Conservation (phyloP, 495 filamentous ascomycete genomes). For the Penicillium atrosanguineum region DNA sequence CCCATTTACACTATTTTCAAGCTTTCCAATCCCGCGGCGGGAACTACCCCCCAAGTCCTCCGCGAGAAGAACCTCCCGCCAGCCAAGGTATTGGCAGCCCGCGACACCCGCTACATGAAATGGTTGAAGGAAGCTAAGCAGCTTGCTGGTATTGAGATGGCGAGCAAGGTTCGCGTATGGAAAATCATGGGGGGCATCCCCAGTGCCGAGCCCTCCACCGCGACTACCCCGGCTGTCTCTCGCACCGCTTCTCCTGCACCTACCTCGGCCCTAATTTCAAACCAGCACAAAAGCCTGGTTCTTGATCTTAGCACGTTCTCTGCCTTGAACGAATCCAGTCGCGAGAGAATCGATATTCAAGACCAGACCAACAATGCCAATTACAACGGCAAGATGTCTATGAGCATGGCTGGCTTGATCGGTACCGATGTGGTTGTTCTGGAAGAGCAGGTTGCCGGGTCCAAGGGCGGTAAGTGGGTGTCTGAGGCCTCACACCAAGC, state of each 20-base stretch:
- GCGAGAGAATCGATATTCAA: conserved; percentile 63
- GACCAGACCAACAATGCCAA: conserved; percentile 75
- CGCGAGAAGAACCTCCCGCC: conserved; percentile 59
- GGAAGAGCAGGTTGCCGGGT: conserved; percentile 65
- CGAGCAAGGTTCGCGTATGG: conserved; percentile 79
- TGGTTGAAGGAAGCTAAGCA: conserved; percentile 75
- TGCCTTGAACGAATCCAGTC: conserved; percentile 62
- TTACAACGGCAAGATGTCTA: conserved; percentile 68
- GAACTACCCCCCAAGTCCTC: conserved; percentile 56
- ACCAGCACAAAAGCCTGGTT: conserved; percentile 62
- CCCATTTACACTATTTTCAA: conserved; percentile 85
- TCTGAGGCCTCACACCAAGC: conserved; percentile 52
- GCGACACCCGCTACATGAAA: conserved; percentile 60
- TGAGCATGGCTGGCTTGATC: conserved; percentile 62
- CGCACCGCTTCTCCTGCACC: conserved; percentile 52
- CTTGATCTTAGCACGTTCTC: conserved; percentile 72
- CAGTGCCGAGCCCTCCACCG: conserved; percentile 42
- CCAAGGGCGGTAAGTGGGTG: conserved; percentile 58
- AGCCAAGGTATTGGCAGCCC: conserved; percentile 63
- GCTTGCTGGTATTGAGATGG: conserved; percentile 57
- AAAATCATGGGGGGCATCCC: conserved; percentile 56
- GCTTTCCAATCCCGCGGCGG: conserved; percentile 57
- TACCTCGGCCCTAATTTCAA: conserved; percentile 39
- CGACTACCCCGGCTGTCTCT: conserved; percentile 58
- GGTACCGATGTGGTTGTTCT: conserved; percentile 70